Percentiles rank a stretch among this genome's conserved stretches.
Conservation (phyloP, 2,329 filamentous ascomycete genomes). For the Aspergillus costaricaensis region DNA sequence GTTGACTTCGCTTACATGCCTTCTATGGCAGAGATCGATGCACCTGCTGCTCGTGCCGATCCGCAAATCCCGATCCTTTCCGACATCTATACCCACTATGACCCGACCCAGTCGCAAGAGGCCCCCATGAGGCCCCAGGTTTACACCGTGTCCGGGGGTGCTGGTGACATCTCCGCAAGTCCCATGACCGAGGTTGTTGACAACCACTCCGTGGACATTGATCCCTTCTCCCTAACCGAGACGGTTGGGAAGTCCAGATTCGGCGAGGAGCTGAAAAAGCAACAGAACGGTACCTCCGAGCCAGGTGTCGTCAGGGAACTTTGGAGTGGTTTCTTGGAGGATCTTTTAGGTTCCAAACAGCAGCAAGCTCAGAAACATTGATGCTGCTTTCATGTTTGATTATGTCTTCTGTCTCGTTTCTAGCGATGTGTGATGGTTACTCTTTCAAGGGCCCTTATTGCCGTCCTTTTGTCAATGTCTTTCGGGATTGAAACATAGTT, state of each 20-base stretch:
- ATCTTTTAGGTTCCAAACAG: constrained; percentile 39
- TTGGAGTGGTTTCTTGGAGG: constrained; percentile 41
- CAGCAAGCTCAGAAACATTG: constrained; percentile 25
- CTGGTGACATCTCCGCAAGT: constrained; percentile 50
- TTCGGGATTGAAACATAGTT: not conserved
- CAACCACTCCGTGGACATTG: constrained; percentile 57
- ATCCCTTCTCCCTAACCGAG: constrained; percentile 59
- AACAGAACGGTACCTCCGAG: constrained; percentile 36
- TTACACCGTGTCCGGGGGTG: constrained; percentile 51
- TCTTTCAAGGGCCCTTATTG: not conserved
- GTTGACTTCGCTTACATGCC: constrained; percentile 67
- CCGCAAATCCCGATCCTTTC: constrained; percentile 56
- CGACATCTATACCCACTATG: constrained; percentile 37
- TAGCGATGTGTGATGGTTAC: constrained; percentile 16
- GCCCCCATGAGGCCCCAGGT: constrained; percentile 59
- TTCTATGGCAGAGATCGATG: constrained; percentile 49
- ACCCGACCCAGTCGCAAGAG: constrained; percentile 21
- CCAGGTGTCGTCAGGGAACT: constrained; percentile 36
- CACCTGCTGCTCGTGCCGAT: constrained; percentile 34
- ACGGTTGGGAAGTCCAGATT: constrained; percentile 45
- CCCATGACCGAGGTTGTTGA: constrained; percentile 62
- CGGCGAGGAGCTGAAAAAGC: constrained; percentile 38
- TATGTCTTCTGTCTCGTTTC: constrained; percentile 9
- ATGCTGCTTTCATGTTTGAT: not conserved
- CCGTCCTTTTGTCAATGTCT: not conserved